phyloP scores from a whole-genome alignment of 2,329 filamentous ascomycete species.

The Trichoderma sp. region DNA sequence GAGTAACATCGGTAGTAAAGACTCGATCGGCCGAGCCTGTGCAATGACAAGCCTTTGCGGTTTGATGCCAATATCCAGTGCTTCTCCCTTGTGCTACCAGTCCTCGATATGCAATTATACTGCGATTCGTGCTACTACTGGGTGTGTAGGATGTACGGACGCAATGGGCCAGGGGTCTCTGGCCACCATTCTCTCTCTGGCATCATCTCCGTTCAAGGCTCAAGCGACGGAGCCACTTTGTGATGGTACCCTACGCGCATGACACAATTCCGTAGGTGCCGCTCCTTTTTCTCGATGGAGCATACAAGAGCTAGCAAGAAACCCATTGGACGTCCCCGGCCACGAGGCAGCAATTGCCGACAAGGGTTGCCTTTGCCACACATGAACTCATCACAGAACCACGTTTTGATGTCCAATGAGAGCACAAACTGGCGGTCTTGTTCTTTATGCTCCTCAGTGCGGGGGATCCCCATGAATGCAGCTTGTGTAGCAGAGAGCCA shows the following conservation, averaged over 20 bases:
- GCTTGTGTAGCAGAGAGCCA: background rate
- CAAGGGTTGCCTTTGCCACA: background rate
- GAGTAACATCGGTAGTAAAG: slow-evolving; percentile 12
- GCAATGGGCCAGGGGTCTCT: background rate
- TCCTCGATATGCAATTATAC: background rate
- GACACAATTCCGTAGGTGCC: background rate
- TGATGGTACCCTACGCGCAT: background rate
- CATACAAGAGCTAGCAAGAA: background rate
- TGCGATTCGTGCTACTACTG: background rate
- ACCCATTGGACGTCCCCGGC: background rate
- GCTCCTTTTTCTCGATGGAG: background rate
- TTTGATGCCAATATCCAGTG: background rate
- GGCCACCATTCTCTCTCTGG: slow-evolving; percentile 4
- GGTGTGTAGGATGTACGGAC: background rate
- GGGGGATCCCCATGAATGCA: background rate
- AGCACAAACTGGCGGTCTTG: background rate
- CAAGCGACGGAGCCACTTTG: background rate
- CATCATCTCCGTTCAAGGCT: slow-evolving; percentile 13
- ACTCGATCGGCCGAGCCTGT: slow-evolving; percentile 11
- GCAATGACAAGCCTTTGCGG: background rate
- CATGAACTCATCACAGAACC: background rate
- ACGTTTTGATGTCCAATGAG: background rate
- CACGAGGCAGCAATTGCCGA: slow-evolving; percentile 10
- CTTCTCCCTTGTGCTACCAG: background rate
- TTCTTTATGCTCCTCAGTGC: slow-evolving; percentile 11